phyloP scores from a whole-genome alignment of 805 yeast species.

The Barnettozyma populi region DNA sequence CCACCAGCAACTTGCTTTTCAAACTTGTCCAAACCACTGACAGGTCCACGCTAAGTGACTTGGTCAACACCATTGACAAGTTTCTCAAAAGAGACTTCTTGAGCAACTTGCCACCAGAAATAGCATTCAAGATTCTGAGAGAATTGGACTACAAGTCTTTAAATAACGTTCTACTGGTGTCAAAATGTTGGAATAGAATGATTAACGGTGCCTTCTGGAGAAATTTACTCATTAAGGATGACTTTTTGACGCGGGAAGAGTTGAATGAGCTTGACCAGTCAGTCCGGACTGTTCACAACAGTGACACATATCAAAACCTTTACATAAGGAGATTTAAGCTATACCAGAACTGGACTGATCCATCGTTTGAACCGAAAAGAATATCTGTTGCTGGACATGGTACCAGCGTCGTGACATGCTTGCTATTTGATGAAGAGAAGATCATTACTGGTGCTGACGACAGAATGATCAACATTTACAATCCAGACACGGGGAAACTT shows the following conservation, averaged over 20 bases:
- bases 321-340: conserved; percentile 22
- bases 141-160: conserved; percentile 62
- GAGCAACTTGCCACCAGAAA: conserved; percentile 66
- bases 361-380: conserved; percentile 59
- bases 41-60: conserved; percentile 55
- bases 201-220: conserved; percentile 69
- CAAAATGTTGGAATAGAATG: conserved; percentile 62
- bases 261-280: conserved; percentile 30
- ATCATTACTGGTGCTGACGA: conserved; percentile 94
- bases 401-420: conserved; percentile 83
- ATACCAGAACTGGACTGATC: conserved; percentile 72
- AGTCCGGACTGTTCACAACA: conserved; percentile 2
- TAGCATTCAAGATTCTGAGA: conserved; percentile 58
- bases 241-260: conserved; percentile 43
- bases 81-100: conserved; percentile 72
- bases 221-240: conserved; percentile 54
- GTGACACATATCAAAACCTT: conserved; percentile 10
- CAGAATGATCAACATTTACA: conserved; percentile 72
- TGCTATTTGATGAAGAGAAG: conserved; percentile 86
- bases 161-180: conserved; percentile 56
- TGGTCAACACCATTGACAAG: conserved; percentile 45
- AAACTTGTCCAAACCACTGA: conserved; percentile 53
- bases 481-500: conserved; percentile 65
- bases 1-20: conserved; percentile 46
- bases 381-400: conserved; percentile 68